A percentile compares a stretch with the other conserved stretches of the same genome.
These are phyloP conservation scores for Thinopyrum obtusiflorum DNA, from an alignment of 202 grass and related monocot species.

Conservation along the genomic window DNA sequence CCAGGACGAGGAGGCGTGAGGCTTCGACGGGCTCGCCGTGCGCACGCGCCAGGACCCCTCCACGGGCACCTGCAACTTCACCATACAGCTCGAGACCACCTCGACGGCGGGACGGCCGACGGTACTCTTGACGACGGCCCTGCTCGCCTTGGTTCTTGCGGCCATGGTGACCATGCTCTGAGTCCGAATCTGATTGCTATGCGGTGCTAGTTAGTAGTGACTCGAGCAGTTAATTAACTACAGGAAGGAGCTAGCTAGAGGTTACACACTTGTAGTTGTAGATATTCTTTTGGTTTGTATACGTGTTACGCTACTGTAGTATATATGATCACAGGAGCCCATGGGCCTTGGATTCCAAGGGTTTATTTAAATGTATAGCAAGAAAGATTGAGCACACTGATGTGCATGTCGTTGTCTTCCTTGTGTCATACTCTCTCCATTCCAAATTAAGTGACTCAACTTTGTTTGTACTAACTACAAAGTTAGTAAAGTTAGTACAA, in stretches of 20 bases:
- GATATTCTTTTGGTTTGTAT: not conserved
- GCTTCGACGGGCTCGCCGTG: conserved; percentile 67
- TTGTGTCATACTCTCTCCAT: too few species aligned
- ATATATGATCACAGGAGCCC: too few species aligned
- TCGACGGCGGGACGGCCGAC: not conserved
- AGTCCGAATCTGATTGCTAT: not conserved
- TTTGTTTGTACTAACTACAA: too few species aligned
- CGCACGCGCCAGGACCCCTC: conserved; percentile 56
- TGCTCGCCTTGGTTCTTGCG: conserved; percentile 14
- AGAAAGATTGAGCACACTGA: too few species aligned
- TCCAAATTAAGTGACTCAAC: too few species aligned
- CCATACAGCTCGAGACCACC: conserved; percentile 51
- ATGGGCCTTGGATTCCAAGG: not conserved
- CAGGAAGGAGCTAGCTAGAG: not conserved
- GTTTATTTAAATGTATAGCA: not conserved
- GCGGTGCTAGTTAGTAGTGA: not conserved
- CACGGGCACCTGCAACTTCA: conserved; percentile 60
- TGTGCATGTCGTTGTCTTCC: too few species aligned
- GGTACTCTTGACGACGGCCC: not conserved
- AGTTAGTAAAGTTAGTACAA: too few species aligned
- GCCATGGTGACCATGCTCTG: not conserved
- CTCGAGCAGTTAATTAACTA: not conserved
- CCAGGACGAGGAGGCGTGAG: conserved; percentile 60
- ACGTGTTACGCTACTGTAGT: not conserved
- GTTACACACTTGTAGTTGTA: not conserved